Evolutionary conservation across 2,329 filamentous ascomycete species (phyloP), one percentile per base, ranked within the genome.

Genomic region (Macrophomina phaseolina): DNA sequence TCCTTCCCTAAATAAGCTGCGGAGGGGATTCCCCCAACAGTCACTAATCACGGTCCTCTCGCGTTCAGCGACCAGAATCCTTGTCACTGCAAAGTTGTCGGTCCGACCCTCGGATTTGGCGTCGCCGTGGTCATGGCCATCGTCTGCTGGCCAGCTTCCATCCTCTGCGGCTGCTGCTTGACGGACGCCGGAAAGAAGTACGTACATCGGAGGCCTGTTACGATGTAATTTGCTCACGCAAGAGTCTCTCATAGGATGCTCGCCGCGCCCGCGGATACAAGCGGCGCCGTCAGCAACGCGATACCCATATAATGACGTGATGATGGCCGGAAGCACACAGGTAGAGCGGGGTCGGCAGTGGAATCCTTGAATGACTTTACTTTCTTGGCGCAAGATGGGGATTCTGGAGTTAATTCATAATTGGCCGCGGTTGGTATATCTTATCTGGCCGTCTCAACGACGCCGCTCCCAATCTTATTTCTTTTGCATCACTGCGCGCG

Each of bases 111-210:
- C 51, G 84, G 84, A 72, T 85, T 85, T 68, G 75, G 74, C 9
- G 75, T 81, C 60, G 82, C 82, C 1, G 76, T 87, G 48, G 75
- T 81, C 61, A 78, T 83, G 68, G 84, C 83, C 58, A 83, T 86
- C 14, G 70, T 87, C 38, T 86, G 84, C 69, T 87, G 84, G 80
- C 85, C 85, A 2, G 83, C 82, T 4, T 82, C 84, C 0, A 74
- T 87, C 28, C 80, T 87, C 56, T 87, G 85, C 74, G 83, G 85
- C n/a, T 87, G 85, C 71, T 85, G 83, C 70, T 79, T 81, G 48
- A 86, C 84, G 2, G 79, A 86, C 71, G 79, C 77, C 0, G 85
- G 85, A 30, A 85, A 84, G 72, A 81, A 81, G 85, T 86, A 76
- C 71, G 80, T 77, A 71, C 80, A 77, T 42, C 28, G 14, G 9